Percentiles rank a stretch among this genome's conserved stretches.
Evolutionary conservation across 768 basidiomycete species (phyloP).

Genomic region (Chalciporus sphaerocephalus): DNA sequence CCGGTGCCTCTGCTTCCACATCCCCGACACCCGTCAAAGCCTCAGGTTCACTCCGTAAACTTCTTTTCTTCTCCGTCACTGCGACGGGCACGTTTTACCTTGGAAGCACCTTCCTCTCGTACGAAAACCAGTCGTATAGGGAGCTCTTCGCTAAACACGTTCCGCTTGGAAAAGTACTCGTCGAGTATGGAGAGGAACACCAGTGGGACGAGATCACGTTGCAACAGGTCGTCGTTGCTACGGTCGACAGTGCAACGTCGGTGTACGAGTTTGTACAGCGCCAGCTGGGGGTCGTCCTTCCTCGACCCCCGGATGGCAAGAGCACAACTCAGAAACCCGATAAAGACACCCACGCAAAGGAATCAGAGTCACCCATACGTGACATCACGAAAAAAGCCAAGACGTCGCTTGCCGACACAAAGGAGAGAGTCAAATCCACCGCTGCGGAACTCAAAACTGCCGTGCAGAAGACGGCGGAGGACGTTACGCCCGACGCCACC

Average conservation of each 20-base stretch:
- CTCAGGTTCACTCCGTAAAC: constrained; percentile 48
- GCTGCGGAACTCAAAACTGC: constrained; percentile 47
- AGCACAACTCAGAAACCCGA: background rate
- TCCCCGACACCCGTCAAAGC: constrained; percentile 44
- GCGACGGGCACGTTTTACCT: constrained; percentile 76
- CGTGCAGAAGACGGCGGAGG: constrained; percentile 36
- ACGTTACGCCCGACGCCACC: constrained; percentile 21
- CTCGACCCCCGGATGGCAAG: constrained; percentile 26
- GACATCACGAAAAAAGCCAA: constrained; percentile 34
- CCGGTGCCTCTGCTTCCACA: constrained; percentile 14
- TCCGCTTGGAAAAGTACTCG: constrained; percentile 70
- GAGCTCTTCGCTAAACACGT: constrained; percentile 81
- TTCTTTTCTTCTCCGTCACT: constrained; percentile 65
- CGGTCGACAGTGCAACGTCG: constrained; percentile 45
- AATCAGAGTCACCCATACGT: constrained; percentile 31
- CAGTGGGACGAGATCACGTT: constrained; percentile 76
- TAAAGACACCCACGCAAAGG: constrained; percentile 23
- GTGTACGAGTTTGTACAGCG: constrained; percentile 51
- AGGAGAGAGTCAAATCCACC: constrained; percentile 40
- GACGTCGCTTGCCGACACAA: constrained; percentile 41
- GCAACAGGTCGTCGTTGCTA: constrained; percentile 50
- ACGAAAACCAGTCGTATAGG: constrained; percentile 74
- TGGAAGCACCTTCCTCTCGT: constrained; percentile 73
- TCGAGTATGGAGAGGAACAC: constrained; percentile 76
- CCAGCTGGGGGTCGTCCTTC: constrained; percentile 40